These are phyloP conservation scores for Cladosporium oxysporum DNA, from an alignment of 2,329 filamentous ascomycete species.

Conservation along the genomic window DNA sequence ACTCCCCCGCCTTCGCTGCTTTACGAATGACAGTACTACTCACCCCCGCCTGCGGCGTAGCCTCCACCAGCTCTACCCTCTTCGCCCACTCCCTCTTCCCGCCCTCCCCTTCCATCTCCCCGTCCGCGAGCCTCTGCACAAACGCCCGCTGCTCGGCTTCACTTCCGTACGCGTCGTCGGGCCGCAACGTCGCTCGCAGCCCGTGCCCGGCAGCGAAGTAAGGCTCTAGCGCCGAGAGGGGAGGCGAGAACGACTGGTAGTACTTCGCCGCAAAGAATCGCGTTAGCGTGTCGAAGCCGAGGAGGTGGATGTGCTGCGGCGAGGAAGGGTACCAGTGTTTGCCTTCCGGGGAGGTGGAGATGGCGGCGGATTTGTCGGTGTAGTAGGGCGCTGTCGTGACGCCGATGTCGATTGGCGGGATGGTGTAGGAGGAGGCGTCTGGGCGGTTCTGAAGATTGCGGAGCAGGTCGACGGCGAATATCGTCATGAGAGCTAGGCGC, in stretches of 20 bases:
- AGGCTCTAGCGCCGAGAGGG: conserved; percentile 59
- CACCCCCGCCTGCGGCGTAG: conserved; percentile 49
- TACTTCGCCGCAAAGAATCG: conserved; percentile 72
- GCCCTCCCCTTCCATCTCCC: conserved; percentile 54
- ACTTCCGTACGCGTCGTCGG: conserved; percentile 62
- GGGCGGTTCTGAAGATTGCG: conserved; percentile 16
- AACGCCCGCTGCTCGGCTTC: conserved; percentile 58
- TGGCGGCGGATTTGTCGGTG: conserved; percentile 66
- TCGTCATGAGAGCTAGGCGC: conserved; percentile 70
- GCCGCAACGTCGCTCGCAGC: conserved; percentile 65
- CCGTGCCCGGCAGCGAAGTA: conserved; percentile 63
- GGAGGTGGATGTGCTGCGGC: conserved; percentile 64
- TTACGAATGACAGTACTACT: conserved; percentile 65
- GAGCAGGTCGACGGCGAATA: conserved; percentile 61
- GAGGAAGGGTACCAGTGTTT: conserved; percentile 36
- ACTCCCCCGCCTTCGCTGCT: conserved; percentile 53
- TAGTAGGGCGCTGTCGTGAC: conserved; percentile 75
- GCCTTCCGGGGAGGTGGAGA: conserved; percentile 45
- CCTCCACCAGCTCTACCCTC: conserved; percentile 62
- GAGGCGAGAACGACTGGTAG: conserved; percentile 53
- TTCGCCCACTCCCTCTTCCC: conserved; percentile 60
- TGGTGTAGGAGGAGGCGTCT: background rate
- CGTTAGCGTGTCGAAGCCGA: conserved; percentile 75
- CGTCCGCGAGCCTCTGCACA: conserved; percentile 50
- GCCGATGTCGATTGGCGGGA: conserved; percentile 59